phyloP scores from a whole-genome alignment of 345 rosid species.

The Euphorbia pulcherrima region DNA sequence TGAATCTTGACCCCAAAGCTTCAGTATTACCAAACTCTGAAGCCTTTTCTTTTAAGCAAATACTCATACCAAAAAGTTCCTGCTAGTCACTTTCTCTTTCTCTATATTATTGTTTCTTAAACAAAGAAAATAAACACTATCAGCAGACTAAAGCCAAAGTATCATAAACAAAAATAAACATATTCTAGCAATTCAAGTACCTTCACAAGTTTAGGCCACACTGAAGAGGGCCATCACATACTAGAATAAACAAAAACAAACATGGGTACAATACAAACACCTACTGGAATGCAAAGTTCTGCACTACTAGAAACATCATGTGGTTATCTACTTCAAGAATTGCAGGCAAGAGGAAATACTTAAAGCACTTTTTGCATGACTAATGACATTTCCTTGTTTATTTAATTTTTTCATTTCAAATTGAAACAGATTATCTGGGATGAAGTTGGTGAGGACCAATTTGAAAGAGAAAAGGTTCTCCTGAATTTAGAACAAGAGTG shows the following conservation, averaged over 20 bases:
- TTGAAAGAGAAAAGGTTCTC: slow-evolving; percentile 74
- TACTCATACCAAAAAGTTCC: slow-evolving; percentile 39
- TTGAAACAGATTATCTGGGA: slow-evolving; percentile 87
- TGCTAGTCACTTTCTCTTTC: slow-evolving; percentile 22
- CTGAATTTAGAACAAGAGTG: slow-evolving; percentile 89
- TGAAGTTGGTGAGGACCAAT: slow-evolving; percentile 85
- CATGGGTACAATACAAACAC: slow-evolving; percentile 74
- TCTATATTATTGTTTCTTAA: slow-evolving; percentile 26
- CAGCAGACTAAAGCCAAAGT: slow-evolving; percentile 18
- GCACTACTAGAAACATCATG: slow-evolving; percentile 64
- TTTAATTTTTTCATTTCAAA: not conserved
- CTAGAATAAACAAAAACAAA: too few relatives aligned
- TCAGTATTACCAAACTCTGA: slow-evolving; percentile 54
- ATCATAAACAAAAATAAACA: slow-evolving; percentile 17
- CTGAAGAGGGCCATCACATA: slow-evolving; percentile 18
- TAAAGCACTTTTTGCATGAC: not conserved
- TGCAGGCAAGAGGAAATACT: slow-evolving; percentile 58
- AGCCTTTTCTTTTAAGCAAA: slow-evolving; percentile 76
- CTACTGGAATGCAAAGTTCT: slow-evolving; percentile 58
- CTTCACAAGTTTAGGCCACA: not conserved
- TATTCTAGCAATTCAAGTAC: slow-evolving; percentile 10
- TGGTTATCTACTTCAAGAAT: slow-evolving; percentile 79
- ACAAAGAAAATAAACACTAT: slow-evolving; percentile 27
- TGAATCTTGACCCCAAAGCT: slow-evolving; percentile 71
- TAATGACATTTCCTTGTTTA: slow-evolving; percentile 2